Base-by-base conservation (phyloP, 306 rosid genomes). In the Cicer bijugum region DNA sequence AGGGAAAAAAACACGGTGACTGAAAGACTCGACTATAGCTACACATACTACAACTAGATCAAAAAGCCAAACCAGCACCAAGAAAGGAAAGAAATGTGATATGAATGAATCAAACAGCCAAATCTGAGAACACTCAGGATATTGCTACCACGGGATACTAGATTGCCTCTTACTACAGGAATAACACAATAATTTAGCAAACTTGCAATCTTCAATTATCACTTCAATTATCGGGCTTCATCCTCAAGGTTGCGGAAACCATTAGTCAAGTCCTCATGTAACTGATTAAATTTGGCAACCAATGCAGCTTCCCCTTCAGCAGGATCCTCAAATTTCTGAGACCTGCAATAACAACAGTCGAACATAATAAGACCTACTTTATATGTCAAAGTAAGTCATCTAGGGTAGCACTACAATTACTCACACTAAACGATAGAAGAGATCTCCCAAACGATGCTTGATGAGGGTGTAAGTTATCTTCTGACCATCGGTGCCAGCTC, bases 211-310 rank as follows among this genome's bases (percentile, higher is more conserved):
- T 82, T 61, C 78, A 71, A 75, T 89, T 87, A 94, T 17, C 99
- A 51, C 69, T 81, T 60, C 74, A 71, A 76, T 88, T 89, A 95
- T 19, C 99, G 97, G 79, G 90, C 78, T 86, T 95, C 99, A 15
- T 95, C 99, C 88, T 95, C 99, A 1, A 95, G 97, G 43, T 96
- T 90, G 78, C 97, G 97, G 97, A 95, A 95, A 78, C 99, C 97
- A 56, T 33, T 89, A 17, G 96, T 88, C 76, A 95, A 77, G 74
- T 95, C 99, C 65, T 95, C 97, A 1, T 91, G 82, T 40, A 95
- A 79, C 91, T 95, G 88, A 67, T 81, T 84, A 71, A 95, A 95
- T 75, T 95, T 95, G 2, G 76, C 91, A 17, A 89, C 84, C 64
- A 95, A 88, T n/a, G 84, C 88, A 4, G 83, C 76, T 88, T 95